A percentile compares a stretch with the other conserved stretches of the same genome.
Evolutionary conservation across 495 filamentous ascomycete species (phyloP).

Genomic region (Xylaria sp.): DNA sequence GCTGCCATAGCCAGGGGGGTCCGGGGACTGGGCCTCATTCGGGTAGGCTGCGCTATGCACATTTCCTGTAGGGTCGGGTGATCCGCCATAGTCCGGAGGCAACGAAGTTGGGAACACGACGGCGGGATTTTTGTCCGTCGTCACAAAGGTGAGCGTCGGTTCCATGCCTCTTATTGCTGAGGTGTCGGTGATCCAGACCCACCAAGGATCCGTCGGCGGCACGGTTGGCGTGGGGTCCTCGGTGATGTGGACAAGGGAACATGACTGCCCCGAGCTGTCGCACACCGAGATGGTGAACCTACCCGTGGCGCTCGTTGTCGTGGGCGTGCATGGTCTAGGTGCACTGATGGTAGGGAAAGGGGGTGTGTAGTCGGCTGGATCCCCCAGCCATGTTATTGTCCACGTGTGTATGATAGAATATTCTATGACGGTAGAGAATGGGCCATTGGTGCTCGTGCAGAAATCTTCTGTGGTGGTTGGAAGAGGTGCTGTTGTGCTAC

Average conservation of each 20-base stretch:
- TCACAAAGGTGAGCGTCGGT: constrained; percentile 46
- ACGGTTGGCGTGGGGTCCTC: constrained; percentile 18
- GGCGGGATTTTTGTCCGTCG: constrained; percentile 58
- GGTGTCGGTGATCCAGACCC: constrained; percentile 18
- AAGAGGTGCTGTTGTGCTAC: constrained; percentile 13
- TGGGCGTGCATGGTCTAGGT: constrained; percentile 43
- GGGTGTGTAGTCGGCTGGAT: constrained; percentile 51
- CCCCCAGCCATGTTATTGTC: constrained; percentile 53
- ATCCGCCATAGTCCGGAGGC: constrained; percentile 53
- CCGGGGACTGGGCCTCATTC: constrained; percentile 37
- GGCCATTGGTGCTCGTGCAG: constrained; percentile 32
- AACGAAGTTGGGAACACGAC: constrained; percentile 49
- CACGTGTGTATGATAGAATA: constrained; percentile 53
- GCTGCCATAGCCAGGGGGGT: constrained; percentile 43
- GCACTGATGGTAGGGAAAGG: constrained; percentile 48
- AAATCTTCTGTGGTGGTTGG: constrained; percentile 32
- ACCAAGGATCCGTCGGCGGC: constrained; percentile 30
- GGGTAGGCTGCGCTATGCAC: constrained; percentile 25
- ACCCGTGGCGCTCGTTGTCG: constrained; percentile 34
- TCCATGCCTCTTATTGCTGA: constrained; percentile 29
- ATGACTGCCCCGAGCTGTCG: constrained; percentile 36
- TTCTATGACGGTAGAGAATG: constrained; percentile 31
- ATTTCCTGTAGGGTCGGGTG: constrained; percentile 31
- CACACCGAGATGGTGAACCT: constrained; percentile 50
- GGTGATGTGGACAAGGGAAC: constrained; percentile 37